Conservation (phyloP, 2,329 filamentous ascomycete genomes). For the Aspergillus thermomutatus region DNA sequence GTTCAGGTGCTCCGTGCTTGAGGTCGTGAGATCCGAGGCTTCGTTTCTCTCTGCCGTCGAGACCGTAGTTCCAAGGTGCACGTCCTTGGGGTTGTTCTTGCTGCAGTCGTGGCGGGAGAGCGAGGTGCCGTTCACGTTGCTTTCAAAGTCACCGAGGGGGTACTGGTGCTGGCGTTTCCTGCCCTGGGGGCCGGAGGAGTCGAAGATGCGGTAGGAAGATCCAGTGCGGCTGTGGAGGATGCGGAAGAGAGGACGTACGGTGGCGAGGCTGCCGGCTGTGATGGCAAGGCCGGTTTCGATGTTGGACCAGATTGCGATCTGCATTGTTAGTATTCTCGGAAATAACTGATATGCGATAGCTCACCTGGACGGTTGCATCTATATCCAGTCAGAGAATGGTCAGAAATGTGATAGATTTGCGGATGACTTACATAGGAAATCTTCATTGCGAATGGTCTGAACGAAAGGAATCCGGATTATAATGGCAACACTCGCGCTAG, state of each 20-base stretch:
- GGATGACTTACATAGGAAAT: constrained; percentile 17
- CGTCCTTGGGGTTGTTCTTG: not conserved
- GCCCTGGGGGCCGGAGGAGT: not conserved
- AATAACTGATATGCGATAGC: not conserved
- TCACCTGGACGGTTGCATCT: not conserved
- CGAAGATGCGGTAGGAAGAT: not conserved
- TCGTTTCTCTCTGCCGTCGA: not conserved
- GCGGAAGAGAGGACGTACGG: constrained; percentile 16
- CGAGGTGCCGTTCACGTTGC: not conserved
- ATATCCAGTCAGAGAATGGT: not conserved
- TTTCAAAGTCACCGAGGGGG: not conserved
- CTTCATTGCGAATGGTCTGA: constrained; percentile 8
- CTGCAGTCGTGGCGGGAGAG: not conserved
- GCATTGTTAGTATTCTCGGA: not conserved
- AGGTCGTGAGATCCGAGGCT: not conserved
- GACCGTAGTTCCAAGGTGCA: not conserved
- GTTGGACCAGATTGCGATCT: constrained; percentile 21
- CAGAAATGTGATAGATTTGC: not conserved
- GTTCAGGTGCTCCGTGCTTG: not conserved
- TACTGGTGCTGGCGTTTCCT: not conserved
- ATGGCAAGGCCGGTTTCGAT: constrained; percentile 22
- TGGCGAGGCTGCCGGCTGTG: constrained; percentile 18
- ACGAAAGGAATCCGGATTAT: constrained; percentile 16
- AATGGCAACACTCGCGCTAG: constrained; percentile 19
- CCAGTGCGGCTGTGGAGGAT: not conserved